Conservation (phyloP, 2,329 filamentous ascomycete genomes). For the Fusarium nanum region DNA sequence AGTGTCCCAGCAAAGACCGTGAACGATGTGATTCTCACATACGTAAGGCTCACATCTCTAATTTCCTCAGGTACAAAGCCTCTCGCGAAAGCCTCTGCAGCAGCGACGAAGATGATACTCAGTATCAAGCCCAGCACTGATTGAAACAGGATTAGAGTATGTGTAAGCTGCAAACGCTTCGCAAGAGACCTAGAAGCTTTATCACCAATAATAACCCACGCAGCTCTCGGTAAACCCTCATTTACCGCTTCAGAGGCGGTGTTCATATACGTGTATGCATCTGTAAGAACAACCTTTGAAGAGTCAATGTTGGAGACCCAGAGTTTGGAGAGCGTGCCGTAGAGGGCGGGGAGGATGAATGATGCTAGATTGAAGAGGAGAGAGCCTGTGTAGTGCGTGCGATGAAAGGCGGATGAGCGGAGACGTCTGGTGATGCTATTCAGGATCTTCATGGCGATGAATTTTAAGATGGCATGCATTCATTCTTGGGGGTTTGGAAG, state of each 20-base stretch:
- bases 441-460: conserved; percentile 11
- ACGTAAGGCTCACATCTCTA: conserved; percentile 67
- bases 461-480: accelerated
- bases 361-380: conserved; percentile 71
- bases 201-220: conserved; percentile 77
- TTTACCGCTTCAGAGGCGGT: conserved; percentile 76
- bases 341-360: conserved; percentile 74
- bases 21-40: conserved; percentile 74
- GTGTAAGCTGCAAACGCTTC: conserved; percentile 67
- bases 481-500: accelerated
- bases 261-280: conserved; percentile 75
- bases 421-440: background rate
- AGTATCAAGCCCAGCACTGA: conserved; percentile 66
- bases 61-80: conserved; percentile 73
- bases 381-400: conserved; percentile 62
- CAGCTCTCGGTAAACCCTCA: conserved; percentile 75
- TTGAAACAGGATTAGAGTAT: conserved; percentile 74
- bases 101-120: conserved; percentile 68
- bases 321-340: conserved; percentile 74
- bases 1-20: conserved; percentile 70
- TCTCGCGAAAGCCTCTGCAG: conserved; percentile 65
- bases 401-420: conserved; percentile 22
- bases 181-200: conserved; percentile 62
- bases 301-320: conserved; percentile 77
- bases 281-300: conserved; percentile 54